Evolutionary conservation across 495 filamentous ascomycete species (phyloP), one percentile per base, ranked within the genome.

Genomic region (Lepraria neglecta): DNA sequence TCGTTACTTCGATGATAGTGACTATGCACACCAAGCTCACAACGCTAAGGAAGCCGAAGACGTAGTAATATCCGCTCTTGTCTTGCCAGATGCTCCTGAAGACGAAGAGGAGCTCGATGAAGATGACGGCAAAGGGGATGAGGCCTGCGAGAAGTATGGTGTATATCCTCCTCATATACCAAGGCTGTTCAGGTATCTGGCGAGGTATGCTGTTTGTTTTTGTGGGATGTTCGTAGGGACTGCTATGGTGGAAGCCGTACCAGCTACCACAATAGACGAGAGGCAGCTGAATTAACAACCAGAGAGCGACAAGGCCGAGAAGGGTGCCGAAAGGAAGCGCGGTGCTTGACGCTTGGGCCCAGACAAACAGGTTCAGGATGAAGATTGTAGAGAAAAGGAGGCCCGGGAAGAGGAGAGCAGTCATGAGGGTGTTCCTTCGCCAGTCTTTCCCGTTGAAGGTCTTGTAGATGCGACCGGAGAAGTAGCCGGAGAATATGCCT

Each of bases 41-140:
- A 17, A 90, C 83, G 21, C 84, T 86, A 58, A 95, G 71, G 78
- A 95, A 97, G 10, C 92, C 92, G 73, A 95, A 96, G 44, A 97
- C 85, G 72, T 97, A 97, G 71, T 96, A 96, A 68, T 95, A 97
- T 14, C 89, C 89, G 68, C 84, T 90, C 75, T 96, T 96, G 68
- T 96, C 91, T 70, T 90, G 87, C 90, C 91, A 96, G 12, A 96
- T 68, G 60, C 87, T 91, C 71, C 89, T 88, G 70, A 97, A 97
- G 35, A 97, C 85, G 75, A 94, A 97, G 33, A 95, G 80, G 7
- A 96, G 79, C 73, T 97, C 92, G 67, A 96, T 92, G 69, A 96
- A 97, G 62, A 97, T 87, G 21, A 97, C 90, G 3, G 89, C 88
- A 68, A 97, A 97, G 0, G 92, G 91, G 24, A 95, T 81, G n/a